These are phyloP conservation scores for Combretum micranthum DNA, from an alignment of 345 rosid genomes.

Conservation along the genomic window DNA sequence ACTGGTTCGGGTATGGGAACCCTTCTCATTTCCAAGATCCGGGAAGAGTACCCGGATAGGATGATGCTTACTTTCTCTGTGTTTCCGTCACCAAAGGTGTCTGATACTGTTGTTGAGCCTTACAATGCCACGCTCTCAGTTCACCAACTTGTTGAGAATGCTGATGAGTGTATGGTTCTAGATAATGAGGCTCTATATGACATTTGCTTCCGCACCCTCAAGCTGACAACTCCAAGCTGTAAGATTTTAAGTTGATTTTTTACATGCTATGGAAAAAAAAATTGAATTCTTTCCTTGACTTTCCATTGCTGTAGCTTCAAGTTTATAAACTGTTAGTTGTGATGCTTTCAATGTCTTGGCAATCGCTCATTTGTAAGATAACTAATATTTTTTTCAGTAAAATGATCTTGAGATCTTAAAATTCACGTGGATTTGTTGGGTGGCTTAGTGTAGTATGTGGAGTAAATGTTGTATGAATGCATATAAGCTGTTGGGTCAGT, in stretches of 20 bases:
- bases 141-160: conserved; percentile 71
- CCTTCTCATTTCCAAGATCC: conserved; percentile 55
- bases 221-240: conserved; percentile 81
- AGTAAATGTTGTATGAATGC: no score
- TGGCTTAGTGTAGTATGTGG: no score
- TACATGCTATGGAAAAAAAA: no score
- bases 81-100: conserved; percentile 65
- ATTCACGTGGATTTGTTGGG: no score
- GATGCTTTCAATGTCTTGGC: no score
- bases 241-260: conserved; percentile 11
- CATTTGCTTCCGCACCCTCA: conserved; percentile 66
- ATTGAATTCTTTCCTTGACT: no score
- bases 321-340: no score
- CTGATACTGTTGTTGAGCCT: conserved; percentile 72
- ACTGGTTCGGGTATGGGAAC: conserved; percentile 78
- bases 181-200: conserved; percentile 73
- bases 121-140: conserved; percentile 73
- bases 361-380: no score
- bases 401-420: no score
- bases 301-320: no score
- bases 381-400: no score
- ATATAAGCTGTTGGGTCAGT: no score
- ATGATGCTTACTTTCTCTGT: conserved; percentile 74
- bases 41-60: conserved; percentile 63
- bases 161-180: conserved; percentile 70